These are phyloP conservation scores for Lippia alba DNA, from an alignment of 305 asterid genomes.

Conservation along the genomic window DNA sequence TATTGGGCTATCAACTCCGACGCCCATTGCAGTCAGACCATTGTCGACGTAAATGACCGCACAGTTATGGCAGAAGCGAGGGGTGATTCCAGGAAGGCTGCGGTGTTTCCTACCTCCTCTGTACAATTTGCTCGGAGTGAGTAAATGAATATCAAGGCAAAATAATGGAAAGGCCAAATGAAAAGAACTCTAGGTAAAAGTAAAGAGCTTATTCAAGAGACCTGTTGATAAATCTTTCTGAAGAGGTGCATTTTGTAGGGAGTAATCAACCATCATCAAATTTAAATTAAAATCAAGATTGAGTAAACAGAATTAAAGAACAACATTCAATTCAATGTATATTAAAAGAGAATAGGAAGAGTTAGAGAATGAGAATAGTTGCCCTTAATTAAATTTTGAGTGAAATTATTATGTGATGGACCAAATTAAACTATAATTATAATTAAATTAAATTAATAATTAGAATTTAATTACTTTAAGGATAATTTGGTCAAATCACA, in stretches of 20 bases:
- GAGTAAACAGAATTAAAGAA: too few relatives aligned
- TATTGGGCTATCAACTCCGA: conserved; percentile 84
- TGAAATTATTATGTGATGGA: too few relatives aligned
- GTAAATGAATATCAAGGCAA: too few relatives aligned
- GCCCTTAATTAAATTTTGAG: too few relatives aligned
- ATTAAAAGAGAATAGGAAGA: too few relatives aligned
- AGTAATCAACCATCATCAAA: conserved; percentile 92
- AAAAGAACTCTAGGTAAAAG: neutral
- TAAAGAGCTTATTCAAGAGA: conserved; percentile 29
- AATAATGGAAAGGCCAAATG: neutral
- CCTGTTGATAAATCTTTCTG: conserved; percentile 87
- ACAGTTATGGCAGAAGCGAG: conserved; percentile 88
- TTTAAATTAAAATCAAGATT: too few relatives aligned
- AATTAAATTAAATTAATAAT: too few relatives aligned
- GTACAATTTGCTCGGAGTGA: conserved; percentile 37
- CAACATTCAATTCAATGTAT: too few relatives aligned
- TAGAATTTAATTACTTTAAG: too few relatives aligned
- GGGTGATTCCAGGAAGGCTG: conserved; percentile 88
- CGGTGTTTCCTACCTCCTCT: conserved; percentile 92
- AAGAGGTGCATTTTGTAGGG: conserved; percentile 74
- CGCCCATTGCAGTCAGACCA: conserved; percentile 92
- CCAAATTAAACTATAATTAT: too few relatives aligned
- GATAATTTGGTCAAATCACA: too few relatives aligned
- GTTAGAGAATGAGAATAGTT: too few relatives aligned
- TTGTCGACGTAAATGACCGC: conserved; percentile 84